A percentile compares a stretch with the other conserved stretches of the same genome.
Evolutionary conservation across 805 yeast species (phyloP).

Genomic region (Cyberlindnera nakhonratchasimensis): DNA sequence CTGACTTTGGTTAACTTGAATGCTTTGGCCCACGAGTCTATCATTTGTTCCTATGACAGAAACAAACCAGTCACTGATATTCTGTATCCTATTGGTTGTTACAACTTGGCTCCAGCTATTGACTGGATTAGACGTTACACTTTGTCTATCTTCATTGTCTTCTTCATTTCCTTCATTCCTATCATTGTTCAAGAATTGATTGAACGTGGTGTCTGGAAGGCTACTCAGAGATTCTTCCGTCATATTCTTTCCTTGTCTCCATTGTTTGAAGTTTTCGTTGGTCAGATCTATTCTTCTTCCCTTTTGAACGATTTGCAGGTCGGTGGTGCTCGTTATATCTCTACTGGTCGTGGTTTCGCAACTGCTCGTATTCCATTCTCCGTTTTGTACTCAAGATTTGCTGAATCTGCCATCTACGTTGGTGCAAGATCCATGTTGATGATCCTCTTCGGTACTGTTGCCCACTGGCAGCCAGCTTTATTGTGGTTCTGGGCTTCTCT

Average conservation of each 20-base stretch:
- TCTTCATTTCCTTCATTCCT: constrained; percentile 77
- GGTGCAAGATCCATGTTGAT: constrained; percentile 77
- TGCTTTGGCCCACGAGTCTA: constrained; percentile 68
- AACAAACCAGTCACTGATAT: constrained; percentile 66
- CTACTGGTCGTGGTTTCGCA: constrained; percentile 86
- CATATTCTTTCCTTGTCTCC: constrained; percentile 73
- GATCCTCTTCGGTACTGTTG: constrained; percentile 67
- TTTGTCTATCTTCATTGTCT: constrained; percentile 75
- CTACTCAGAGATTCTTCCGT: constrained; percentile 62
- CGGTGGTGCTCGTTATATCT: constrained; percentile 85
- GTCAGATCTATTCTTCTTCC: constrained; percentile 74
- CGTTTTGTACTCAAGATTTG: constrained; percentile 70
- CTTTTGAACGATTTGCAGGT: constrained; percentile 66
- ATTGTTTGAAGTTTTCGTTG: constrained; percentile 78
- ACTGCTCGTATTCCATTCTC: constrained; percentile 77
- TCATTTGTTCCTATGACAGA: constrained; percentile 63
- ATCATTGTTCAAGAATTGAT: constrained; percentile 74
- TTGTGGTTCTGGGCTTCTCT: constrained; percentile 97
- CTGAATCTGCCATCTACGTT: constrained; percentile 78
- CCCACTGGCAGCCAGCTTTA: constrained; percentile 90
- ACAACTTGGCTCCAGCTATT: constrained; percentile 67
- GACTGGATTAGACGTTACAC: constrained; percentile 83
- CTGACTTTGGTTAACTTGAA: constrained; percentile 68
- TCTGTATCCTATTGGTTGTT: constrained; percentile 65
- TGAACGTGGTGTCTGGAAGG: constrained; percentile 79